Evolutionary conservation across 1,139 yeast genomes (phyloP), one percentile per base, ranked within the genome.

Genomic region (Saccharomyces hybrid): DNA sequence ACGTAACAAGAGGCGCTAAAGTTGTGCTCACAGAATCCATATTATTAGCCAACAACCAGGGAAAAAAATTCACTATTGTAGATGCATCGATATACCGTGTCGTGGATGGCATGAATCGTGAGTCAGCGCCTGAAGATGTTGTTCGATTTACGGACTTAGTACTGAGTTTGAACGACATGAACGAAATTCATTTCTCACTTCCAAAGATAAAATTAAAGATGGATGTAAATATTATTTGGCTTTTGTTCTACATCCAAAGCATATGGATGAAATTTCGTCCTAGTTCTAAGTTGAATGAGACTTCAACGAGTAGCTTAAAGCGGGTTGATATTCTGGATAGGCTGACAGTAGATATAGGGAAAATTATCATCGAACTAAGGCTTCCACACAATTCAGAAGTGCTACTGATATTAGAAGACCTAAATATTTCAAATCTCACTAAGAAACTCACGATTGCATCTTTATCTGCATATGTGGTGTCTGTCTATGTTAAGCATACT

Each of bases 171-270:
- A 51, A 51, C 4, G 7, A 28, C 8, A 34, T 34, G 7, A 21
- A 52, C 2, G 51, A 52, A 11, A 38, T 57, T 2, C 27, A 24
- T 19, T 16, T 61, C 11, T 47, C 34, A 26, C 29, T 65, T 16
- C 68, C 68, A 0, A 47, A 48, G 4, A 52, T 64, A 9, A 57
- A 58, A 19, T 34, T 63, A 2, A 62, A 59, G 31, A 54, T 69
- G 19, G 71, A 67, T 56, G 62, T 65, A 3, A 63, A 63, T 50
- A 27, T 64, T 1, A 55, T 69, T 14, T 69, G 73, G 73, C 52
- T 68, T 50, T 4, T 65, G 62, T 51, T 66, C 58, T 49, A 47
- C 14, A 49, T 63, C 12, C 54, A 38, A 28, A 54, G 57, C n/a
- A 55, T 60, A 51, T 32, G 53, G 52, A 48, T 49, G 48, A 26